Base-by-base conservation (phyloP, 192 early-diverging fungal genomes). In the Pilobolus umbonatus region DNA sequence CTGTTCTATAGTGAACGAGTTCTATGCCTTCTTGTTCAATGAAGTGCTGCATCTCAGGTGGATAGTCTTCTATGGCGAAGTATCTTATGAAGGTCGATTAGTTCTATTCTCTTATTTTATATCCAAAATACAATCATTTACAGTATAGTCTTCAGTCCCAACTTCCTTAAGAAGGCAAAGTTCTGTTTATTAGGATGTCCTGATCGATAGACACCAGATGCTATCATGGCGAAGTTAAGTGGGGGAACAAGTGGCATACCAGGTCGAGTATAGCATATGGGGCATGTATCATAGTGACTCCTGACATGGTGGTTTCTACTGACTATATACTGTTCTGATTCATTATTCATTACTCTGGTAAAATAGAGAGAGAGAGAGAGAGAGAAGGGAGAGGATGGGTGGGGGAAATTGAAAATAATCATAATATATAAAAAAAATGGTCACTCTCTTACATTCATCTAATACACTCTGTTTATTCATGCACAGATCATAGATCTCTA, bases 191-290 rank as follows among this genome's bases (percentile, higher is more conserved):
- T 94, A 5, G 96, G 96, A 63, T 89, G 91, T 17, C 94, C 96
- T 3, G 93, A 94, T 5, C 96, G 80, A 75, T 98, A 98, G 29
- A 98, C 85, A 9, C 92, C 93, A 11, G 87, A 83, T 4, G 87
- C 86, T 6, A 98, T 91, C 86, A 96, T 91, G 25, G 89, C 89
- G 78, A 98, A 98, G 75, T 96, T 96, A 29, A 94, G 73, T 22
- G 93, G 92, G 1, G 95, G 95, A 0, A 98, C 93, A 12, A 98
- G 67, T 8, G 85, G 73, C 21, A 66, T 63, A 30, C 62, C 65
- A 15, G 78, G 71, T 24, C 67, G 65, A 29, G 69, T 74, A 56
- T 70, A 62, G 35, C 67, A 69, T 22, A 69, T 55, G 47, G 43
- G 14, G 36, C 67, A 69, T 17, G 58, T 47, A 6, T 65, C 64